These are phyloP conservation scores for Sporothrix schenckii DNA, from an alignment of 2,329 filamentous ascomycete genomes.

Conservation along the genomic window DNA sequence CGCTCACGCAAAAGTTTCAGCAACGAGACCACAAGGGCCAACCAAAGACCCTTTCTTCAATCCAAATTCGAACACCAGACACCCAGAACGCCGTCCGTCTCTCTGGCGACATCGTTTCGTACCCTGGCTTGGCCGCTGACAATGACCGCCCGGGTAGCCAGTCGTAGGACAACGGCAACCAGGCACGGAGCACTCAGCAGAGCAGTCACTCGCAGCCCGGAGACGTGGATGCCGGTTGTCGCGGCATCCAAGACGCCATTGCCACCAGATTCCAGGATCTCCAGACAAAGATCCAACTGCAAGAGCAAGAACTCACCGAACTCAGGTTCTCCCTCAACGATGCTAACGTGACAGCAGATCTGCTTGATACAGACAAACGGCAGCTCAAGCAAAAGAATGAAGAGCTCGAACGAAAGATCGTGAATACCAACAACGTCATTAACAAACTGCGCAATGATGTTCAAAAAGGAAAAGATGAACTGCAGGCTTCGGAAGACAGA, in stretches of 20 bases:
- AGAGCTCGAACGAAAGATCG: constrained; percentile 40
- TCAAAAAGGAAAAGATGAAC: constrained; percentile 43
- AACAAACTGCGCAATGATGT: constrained; percentile 45
- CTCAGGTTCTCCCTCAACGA: constrained; percentile 34
- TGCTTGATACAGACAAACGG: constrained; percentile 32
- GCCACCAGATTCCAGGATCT: constrained; percentile 30
- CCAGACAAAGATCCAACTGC: constrained; percentile 21
- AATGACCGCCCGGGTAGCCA: constrained; percentile 4
- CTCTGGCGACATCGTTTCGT: constrained; percentile 11
- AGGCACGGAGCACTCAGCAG: not conserved
- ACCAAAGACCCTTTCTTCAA: not conserved
- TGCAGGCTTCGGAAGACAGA: constrained; percentile 53
- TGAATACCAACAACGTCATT: constrained; percentile 39
- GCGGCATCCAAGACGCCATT: constrained; percentile 31
- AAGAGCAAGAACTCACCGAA: constrained; percentile 31
- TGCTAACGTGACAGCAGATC: constrained; percentile 16
- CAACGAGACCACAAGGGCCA: not conserved
- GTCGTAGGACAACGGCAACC: not conserved
- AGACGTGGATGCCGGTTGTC: constrained; percentile 1
- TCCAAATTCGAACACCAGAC: not conserved
- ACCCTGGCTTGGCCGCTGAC: not conserved
- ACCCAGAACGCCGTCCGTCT: not conserved
- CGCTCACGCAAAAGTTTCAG: constrained; percentile 28
- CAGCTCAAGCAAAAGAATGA: constrained; percentile 32
- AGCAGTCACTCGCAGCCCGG: not conserved